phyloP scores from a whole-genome alignment of 768 basidiomycete species.

The Tylopilus cervinicoccineus region DNA sequence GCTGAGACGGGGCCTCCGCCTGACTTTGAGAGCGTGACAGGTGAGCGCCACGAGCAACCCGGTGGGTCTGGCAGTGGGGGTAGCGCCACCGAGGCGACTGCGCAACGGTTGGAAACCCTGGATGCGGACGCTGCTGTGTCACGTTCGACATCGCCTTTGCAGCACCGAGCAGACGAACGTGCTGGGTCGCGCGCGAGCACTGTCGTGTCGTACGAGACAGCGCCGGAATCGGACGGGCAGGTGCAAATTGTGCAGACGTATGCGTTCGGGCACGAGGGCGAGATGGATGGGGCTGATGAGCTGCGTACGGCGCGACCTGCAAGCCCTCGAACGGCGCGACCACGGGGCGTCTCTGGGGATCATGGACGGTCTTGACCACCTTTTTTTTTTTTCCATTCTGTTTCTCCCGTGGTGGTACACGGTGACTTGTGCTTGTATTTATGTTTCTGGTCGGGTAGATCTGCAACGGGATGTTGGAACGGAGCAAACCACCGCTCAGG shows the following conservation, averaged over 20 bases:
- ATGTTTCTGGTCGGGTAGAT: neutral
- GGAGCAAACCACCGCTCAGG: too few species aligned
- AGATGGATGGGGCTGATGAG: neutral
- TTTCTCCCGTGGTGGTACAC: neutral
- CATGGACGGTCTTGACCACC: neutral
- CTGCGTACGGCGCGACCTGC: slow-evolving; percentile 14
- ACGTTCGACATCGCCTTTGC: neutral
- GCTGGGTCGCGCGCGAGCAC: slow-evolving; percentile 16
- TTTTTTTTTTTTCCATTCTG: neutral
- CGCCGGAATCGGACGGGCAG: neutral
- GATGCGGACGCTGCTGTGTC: neutral
- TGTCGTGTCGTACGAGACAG: slow-evolving; percentile 7
- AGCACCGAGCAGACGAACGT: neutral
- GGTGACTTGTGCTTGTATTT: neutral
- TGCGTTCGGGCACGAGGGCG: slow-evolving; percentile 2
- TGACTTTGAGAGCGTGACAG: slow-evolving; percentile 40
- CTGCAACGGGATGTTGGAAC: neutral
- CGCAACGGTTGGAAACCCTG: neutral
- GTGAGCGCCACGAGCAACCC: neutral
- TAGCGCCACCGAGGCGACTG: neutral
- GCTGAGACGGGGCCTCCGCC: slow-evolving; percentile 40
- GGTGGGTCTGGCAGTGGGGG: neutral
- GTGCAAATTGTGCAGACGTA: neutral
- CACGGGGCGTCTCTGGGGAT: neutral
- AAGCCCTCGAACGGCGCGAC: slow-evolving; percentile 20